Conservation (phyloP, 768 basidiomycete species). For the Leccinellum luteum region DNA sequence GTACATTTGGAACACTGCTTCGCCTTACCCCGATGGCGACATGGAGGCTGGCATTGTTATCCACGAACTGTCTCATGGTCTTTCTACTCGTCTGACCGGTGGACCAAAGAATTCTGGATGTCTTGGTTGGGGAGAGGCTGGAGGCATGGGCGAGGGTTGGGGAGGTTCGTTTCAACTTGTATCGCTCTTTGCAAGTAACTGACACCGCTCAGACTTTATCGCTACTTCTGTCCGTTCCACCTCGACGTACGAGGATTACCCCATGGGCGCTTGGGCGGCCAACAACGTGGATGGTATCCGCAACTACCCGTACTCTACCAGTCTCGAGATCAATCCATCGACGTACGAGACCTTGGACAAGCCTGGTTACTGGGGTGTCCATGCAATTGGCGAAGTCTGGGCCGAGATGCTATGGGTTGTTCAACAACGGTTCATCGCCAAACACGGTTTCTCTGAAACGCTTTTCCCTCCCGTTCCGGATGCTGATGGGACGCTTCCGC, state of each 20-base stretch:
- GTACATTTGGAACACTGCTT: conserved; percentile 93
- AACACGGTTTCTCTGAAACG: conserved; percentile 75
- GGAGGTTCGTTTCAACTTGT: conserved; percentile 47
- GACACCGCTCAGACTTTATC: conserved; percentile 56
- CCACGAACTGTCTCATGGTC: conserved; percentile 84
- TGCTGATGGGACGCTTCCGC: conserved; percentile 60
- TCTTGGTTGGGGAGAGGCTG: conserved; percentile 93
- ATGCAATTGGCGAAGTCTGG: conserved; percentile 94
- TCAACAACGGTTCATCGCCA: conserved; percentile 67
- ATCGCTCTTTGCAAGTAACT: not conserved
- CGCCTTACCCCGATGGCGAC: conserved; percentile 92
- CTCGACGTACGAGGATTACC: conserved; percentile 66
- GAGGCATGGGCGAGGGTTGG: conserved; percentile 99
- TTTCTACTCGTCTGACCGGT: conserved; percentile 92
- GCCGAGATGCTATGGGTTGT: conserved; percentile 87
- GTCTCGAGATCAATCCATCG: conserved; percentile 78
- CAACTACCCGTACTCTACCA: conserved; percentile 84
- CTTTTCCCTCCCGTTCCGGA: conserved; percentile 79
- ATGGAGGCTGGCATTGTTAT: conserved; percentile 97
- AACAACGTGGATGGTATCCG: conserved; percentile 76
- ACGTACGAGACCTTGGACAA: conserved; percentile 94
- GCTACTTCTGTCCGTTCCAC: conserved; percentile 85
- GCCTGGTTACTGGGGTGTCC: conserved; percentile 91
- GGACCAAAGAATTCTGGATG: conserved; percentile 92
- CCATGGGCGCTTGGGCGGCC: conserved; percentile 96